phyloP scores from a whole-genome alignment of 2,329 filamentous ascomycete species.

The Epichloe gansuensis region DNA sequence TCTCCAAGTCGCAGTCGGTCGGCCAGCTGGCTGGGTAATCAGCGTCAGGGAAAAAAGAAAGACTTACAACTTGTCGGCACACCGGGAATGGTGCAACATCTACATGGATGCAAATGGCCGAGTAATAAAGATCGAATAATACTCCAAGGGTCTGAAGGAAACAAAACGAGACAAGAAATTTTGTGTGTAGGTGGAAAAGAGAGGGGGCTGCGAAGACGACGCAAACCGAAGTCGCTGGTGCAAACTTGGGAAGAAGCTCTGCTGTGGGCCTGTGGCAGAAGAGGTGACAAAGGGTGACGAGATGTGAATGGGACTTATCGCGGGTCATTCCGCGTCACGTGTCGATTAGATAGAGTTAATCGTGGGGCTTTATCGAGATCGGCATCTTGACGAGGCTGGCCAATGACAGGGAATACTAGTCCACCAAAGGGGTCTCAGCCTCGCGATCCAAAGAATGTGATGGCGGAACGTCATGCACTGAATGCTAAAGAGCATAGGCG shows the following conservation, averaged over 20 bases:
- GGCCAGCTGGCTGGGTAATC: conserved; percentile 1
- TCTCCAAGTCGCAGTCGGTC: not conserved
- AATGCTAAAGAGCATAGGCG: not conserved
- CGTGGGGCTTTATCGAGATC: not conserved
- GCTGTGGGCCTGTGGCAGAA: conserved; percentile 10
- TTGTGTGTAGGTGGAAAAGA: not conserved
- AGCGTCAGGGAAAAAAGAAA: conserved; percentile 5
- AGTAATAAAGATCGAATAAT: not conserved
- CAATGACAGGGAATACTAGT: not conserved
- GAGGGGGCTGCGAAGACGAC: conserved; percentile 5
- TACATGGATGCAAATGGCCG: conserved; percentile 22
- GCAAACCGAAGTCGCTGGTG: conserved; percentile 11
- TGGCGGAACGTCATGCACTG: not conserved
- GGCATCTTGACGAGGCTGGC: not conserved
- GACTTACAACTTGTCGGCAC: conserved; percentile 25
- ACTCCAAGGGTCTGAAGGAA: not conserved
- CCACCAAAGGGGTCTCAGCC: not conserved
- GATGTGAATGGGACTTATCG: conserved; percentile 18
- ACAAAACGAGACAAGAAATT: not conserved
- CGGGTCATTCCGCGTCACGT: conserved; percentile 23
- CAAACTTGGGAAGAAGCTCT: conserved; percentile 25
- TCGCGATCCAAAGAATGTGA: not conserved
- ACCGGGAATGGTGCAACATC: conserved; percentile 19
- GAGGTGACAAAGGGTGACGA: conserved; percentile 21
- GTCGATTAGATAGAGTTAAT: conserved; percentile 15